Evolutionary conservation across 176 grass and related monocot species (phyloP).

Genomic region (Echinochloa phyllopogon): DNA sequence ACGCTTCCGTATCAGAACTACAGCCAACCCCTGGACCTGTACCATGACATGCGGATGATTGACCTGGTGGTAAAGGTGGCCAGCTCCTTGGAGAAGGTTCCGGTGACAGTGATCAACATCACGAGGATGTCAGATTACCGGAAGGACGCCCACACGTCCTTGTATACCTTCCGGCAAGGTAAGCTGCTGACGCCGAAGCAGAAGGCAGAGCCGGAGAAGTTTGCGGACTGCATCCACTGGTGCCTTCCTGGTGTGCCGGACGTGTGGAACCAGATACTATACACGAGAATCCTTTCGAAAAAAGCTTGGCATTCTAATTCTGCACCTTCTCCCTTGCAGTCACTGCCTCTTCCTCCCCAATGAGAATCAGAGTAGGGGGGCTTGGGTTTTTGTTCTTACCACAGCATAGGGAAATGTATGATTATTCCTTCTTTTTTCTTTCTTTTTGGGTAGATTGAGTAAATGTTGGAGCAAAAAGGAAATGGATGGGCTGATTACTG

Average conservation of each 20-base stretch:
- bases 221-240: constrained; percentile 92
- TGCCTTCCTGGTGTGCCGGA: constrained; percentile 89
- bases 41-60: constrained; percentile 59
- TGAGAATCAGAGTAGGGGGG: constrained; percentile 29
- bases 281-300: constrained; percentile 64
- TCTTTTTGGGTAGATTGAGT: constrained; percentile 21
- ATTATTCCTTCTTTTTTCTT: constrained; percentile 2
- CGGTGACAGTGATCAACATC: constrained; percentile 73
- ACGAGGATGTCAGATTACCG: constrained; percentile 85
- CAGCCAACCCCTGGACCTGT: constrained; percentile 49
- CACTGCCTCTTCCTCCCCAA: constrained; percentile 28
- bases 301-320: not conserved
- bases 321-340: not conserved
- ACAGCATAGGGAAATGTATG: constrained; percentile 7
- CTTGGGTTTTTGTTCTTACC: not conserved
- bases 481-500: constrained; percentile 26
- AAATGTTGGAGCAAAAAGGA: constrained; percentile 19
- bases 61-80: constrained; percentile 51
- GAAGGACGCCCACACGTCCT: constrained; percentile 83
- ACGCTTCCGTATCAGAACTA: constrained; percentile 60
- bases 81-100: constrained; percentile 57
- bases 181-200: constrained; percentile 74
- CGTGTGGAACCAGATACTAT: constrained; percentile 86
- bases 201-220: constrained; percentile 60
- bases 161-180: constrained; percentile 70